A percentile compares a stretch with the other conserved stretches of the same genome.
These are phyloP conservation scores for Phialemoniopsis sp. DNA, from an alignment of 2,329 filamentous ascomycete species.

Conservation along the genomic window DNA sequence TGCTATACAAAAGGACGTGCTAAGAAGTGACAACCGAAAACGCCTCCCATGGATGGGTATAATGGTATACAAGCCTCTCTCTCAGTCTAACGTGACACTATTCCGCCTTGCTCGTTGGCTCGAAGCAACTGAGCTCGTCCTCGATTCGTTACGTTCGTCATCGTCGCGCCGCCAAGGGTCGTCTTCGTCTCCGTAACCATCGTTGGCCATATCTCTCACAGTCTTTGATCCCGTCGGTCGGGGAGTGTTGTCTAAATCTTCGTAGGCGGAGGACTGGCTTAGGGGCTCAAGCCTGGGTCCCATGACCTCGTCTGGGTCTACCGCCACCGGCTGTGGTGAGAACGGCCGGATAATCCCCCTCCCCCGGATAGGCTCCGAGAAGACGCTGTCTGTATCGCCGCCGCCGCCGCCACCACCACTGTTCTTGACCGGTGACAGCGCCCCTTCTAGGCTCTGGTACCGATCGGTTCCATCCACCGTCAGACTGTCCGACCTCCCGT, in stretches of 20 bases:
- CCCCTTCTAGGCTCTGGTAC: slow-evolving; percentile 55
- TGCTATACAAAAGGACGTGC: no score
- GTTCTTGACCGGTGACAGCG: slow-evolving; percentile 19
- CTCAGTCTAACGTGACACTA: no score
- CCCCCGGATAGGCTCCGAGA: slow-evolving; percentile 50
- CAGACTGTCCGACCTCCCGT: slow-evolving; percentile 50
- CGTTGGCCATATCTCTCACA: slow-evolving; percentile 4
- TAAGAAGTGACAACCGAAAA: no score
- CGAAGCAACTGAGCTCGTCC: no score
- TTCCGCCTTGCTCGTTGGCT: no score
- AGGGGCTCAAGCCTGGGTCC: slow-evolving; percentile 4
- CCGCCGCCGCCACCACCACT: slow-evolving; percentile 15
- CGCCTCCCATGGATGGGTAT: no score
- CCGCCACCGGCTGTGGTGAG: slow-evolving; percentile 45
- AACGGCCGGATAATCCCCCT: slow-evolving; percentile 50
- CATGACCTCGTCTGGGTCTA: slow-evolving; percentile 26
- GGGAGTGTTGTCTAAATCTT: slow-evolving; percentile 3
- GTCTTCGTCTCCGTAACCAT: slow-evolving; percentile 10
- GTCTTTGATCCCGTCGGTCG: slow-evolving; percentile 1
- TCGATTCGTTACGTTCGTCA: no score
- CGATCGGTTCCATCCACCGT: slow-evolving; percentile 45
- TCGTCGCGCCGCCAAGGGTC: slow-evolving; percentile 15
- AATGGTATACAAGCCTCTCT: no score
- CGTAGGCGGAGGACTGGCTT: neutral
- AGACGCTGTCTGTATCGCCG: slow-evolving; percentile 45